phyloP scores from a whole-genome alignment of 2,329 filamentous ascomycete species.

The Colletotrichum graminicola region DNA sequence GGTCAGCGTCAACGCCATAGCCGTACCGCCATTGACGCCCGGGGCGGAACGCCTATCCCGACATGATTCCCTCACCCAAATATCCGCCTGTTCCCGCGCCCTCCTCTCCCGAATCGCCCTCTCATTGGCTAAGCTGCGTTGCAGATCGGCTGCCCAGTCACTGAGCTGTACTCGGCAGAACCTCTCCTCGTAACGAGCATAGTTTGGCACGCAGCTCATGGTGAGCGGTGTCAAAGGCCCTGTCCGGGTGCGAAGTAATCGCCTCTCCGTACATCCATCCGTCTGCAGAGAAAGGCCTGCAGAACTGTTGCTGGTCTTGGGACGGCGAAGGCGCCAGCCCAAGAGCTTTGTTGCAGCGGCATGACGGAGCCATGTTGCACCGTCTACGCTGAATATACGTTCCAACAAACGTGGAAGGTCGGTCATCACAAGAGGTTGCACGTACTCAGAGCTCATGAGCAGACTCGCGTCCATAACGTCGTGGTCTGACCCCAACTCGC shows the following conservation, averaged over 20 bases:
- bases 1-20: constrained; percentile 24
- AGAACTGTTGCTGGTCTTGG: constrained; percentile 38
- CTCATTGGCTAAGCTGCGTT: constrained; percentile 80
- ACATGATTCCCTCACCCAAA: constrained; percentile 76
- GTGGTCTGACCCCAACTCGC: constrained; percentile 75
- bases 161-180: constrained; percentile 72
- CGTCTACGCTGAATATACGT: constrained; percentile 81
- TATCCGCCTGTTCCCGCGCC: constrained; percentile 71
- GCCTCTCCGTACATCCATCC: constrained; percentile 59
- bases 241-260: constrained; percentile 46
- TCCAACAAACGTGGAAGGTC: constrained; percentile 79
- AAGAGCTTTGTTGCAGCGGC: constrained; percentile 85
- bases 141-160: constrained; percentile 85
- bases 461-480: constrained; percentile 93
- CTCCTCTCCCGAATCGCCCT: constrained; percentile 75
- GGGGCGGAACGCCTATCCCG: constrained; percentile 49
- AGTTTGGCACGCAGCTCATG: constrained; percentile 17
- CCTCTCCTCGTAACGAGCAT: constrained; percentile 50
- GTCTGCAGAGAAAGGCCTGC: constrained; percentile 5
- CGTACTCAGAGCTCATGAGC: constrained; percentile 91
- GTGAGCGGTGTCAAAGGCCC: neutral
- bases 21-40: neutral
- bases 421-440: constrained; percentile 81
- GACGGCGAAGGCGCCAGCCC: constrained; percentile 67
- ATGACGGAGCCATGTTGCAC: constrained; percentile 84